These are phyloP conservation scores for Kluyveromyces dobzhanskii DNA, from an alignment of 805 yeast genomes.

Conservation along the genomic window DNA sequence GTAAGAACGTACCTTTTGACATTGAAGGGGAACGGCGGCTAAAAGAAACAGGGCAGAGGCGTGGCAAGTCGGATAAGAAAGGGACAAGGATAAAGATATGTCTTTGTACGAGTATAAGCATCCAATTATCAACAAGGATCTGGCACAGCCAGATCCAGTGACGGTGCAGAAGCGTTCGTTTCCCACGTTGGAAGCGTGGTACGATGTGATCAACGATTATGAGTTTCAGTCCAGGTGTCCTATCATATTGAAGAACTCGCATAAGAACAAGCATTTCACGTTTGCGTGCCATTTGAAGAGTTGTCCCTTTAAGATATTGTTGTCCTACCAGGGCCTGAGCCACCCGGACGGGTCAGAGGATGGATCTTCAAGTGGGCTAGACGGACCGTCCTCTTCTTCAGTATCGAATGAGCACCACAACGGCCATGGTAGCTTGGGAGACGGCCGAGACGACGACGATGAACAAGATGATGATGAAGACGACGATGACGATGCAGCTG, in stretches of 20 bases:
- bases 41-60: no score
- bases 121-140: slow-evolving; percentile 26
- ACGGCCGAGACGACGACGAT: not conserved
- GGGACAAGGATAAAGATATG: no score
- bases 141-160: slow-evolving; percentile 18
- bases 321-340: slow-evolving; percentile 17
- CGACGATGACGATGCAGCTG: slow-evolving; percentile 10
- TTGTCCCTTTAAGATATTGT: slow-evolving; percentile 27
- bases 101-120: slow-evolving; percentile 29
- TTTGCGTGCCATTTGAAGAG: slow-evolving; percentile 29
- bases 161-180: slow-evolving; percentile 19
- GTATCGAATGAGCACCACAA: not conserved
- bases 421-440: not conserved
- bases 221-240: slow-evolving; percentile 31
- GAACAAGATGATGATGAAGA: slow-evolving; percentile 3
- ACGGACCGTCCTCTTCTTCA: not conserved
- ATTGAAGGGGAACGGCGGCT: no score
- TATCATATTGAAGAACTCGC: slow-evolving; percentile 29
- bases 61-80: no score
- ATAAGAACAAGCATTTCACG: slow-evolving; percentile 29
- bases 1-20: no score
- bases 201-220: slow-evolving; percentile 28
- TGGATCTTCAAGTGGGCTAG: not conserved
- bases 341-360: not conserved
- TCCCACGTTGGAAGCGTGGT: slow-evolving; percentile 26